phyloP scores from a whole-genome alignment of 371 early-diverging fungal genomes.

The Mortierella sp. region DNA sequence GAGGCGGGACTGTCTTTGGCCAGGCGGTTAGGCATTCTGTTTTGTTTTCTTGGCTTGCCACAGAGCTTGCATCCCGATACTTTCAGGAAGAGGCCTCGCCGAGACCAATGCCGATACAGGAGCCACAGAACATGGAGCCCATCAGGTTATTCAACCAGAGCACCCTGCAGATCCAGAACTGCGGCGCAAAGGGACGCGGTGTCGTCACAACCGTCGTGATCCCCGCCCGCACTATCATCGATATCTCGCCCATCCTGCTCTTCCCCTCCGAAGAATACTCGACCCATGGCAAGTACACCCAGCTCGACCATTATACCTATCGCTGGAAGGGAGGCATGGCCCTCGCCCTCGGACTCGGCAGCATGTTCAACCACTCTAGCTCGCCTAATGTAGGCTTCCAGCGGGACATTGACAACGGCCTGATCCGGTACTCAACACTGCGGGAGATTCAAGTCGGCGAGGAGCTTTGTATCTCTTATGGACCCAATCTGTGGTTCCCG shows the following conservation, averaged over 20 bases:
- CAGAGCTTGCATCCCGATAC: background rate
- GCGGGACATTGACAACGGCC: conserved; percentile 65
- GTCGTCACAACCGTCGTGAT: conserved; percentile 66
- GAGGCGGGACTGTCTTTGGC: background rate
- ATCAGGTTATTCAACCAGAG: conserved; percentile 57
- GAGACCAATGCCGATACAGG: too few species aligned
- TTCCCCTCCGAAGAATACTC: conserved; percentile 70
- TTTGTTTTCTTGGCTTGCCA: background rate
- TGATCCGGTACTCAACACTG: conserved; percentile 72
- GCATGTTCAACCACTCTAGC: conserved; percentile 77
- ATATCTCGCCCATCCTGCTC: conserved; percentile 73
- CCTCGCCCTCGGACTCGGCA: conserved; percentile 77
- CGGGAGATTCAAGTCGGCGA: conserved; percentile 68
- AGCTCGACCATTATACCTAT: conserved; percentile 78
- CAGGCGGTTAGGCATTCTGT: too few species aligned
- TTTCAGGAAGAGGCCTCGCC: background rate
- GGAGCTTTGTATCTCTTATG: conserved; percentile 80
- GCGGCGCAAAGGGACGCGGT: conserved; percentile 67
- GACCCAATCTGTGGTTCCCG: conserved; percentile 78
- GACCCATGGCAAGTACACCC: conserved; percentile 71
- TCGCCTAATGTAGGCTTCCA: conserved; percentile 76
- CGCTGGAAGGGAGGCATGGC: conserved; percentile 77
- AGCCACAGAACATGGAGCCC: conserved; percentile 30
- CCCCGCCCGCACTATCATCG: conserved; percentile 64
- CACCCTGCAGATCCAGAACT: conserved; percentile 62